Percentiles rank a stretch among this genome's conserved stretches.
Evolutionary conservation across 225 moss, liverwort and hornwort genomes (phyloP).

Genomic region (Polytrichum formosum): DNA sequence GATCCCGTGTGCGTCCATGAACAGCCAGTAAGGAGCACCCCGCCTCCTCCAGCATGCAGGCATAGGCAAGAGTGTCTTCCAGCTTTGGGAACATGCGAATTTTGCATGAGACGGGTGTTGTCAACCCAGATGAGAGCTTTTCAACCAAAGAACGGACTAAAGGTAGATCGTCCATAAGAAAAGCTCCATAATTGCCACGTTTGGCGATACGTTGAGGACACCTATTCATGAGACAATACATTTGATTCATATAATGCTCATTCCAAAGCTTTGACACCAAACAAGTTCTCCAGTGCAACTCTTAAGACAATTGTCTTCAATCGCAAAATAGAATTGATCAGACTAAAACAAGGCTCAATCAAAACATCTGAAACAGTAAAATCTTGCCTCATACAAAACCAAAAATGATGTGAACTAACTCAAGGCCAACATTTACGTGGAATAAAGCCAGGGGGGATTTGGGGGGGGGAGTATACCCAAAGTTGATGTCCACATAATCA

Average conservation of each 20-base stretch:
- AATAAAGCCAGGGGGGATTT: background rate
- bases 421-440: background rate
- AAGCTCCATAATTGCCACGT: constrained; percentile 95
- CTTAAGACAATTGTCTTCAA: background rate
- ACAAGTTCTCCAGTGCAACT: too few species aligned
- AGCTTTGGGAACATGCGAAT: constrained; percentile 90
- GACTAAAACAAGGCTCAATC: too few species aligned
- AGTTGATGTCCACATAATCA: constrained; percentile 94
- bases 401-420: constrained; percentile 1
- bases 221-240: constrained; percentile 33
- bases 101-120: constrained; percentile 89
- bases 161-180: constrained; percentile 93
- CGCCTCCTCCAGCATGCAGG: constrained; percentile 87
- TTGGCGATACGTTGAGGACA: constrained; percentile 99
- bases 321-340: background rate
- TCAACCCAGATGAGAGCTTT: constrained; percentile 67
- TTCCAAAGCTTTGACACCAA: too few species aligned
- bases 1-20: constrained; percentile 94
- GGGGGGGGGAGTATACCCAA: constrained; percentile 51
- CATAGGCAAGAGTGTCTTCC: constrained; percentile 80
- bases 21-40: constrained; percentile 90
- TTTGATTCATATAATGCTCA: too few species aligned
- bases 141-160: constrained; percentile 69
- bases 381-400: too few species aligned
- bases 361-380: too few species aligned